Base-by-base conservation (phyloP, 768 basidiomycete genomes). In the Tricholoma saponaceum region DNA sequence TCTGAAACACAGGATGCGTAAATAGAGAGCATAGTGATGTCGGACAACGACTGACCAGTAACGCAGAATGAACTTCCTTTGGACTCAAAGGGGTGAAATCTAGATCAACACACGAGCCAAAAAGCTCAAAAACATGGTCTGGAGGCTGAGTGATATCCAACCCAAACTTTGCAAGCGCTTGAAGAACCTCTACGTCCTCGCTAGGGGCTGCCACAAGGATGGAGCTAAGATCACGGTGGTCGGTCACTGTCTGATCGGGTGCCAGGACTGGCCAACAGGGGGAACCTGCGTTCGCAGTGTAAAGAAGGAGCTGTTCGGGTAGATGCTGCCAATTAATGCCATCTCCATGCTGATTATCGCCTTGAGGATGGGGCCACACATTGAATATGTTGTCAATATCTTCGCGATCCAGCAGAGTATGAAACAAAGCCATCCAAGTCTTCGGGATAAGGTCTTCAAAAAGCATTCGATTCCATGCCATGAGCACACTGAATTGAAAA, bases 401-500 rank as follows among this genome's bases (percentile, higher is more conserved):
- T 0, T 58, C 54, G 6, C 67, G 62, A 0, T 67, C 50, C 16
- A 69, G 60, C 5, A 78, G 62, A 13, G 69, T 57, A 10, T 67
- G 66, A 1, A 82, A 62, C 2, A 81, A 62, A 0, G 51, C 51
- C 13, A 67, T 66, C 80, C 79, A 82, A 3, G 76, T 72, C n/a
- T 64, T 58, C 0, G 82, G 80, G 14, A 82, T 74, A 56, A 76
- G 77, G 3, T 64, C 62, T 6, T 76, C 66, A 56, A 82, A 82
- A 0, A 83, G 61, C 8, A 78, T 63, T 12, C 62, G 65, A 56
- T 83, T 83, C 82, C 82, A 83, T 60, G 74, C 72, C 0, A 78
- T 68, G 5, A 78, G 65, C 5, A 78, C 66, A 26, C 82, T 83
- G 56, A 26, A 52, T 10, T 6, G 4, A 46, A 9, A 10, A 13